These are phyloP conservation scores for Cladosporium austrohemisphaericum DNA, from an alignment of 2,329 filamentous ascomycete species.

Conservation along the genomic window DNA sequence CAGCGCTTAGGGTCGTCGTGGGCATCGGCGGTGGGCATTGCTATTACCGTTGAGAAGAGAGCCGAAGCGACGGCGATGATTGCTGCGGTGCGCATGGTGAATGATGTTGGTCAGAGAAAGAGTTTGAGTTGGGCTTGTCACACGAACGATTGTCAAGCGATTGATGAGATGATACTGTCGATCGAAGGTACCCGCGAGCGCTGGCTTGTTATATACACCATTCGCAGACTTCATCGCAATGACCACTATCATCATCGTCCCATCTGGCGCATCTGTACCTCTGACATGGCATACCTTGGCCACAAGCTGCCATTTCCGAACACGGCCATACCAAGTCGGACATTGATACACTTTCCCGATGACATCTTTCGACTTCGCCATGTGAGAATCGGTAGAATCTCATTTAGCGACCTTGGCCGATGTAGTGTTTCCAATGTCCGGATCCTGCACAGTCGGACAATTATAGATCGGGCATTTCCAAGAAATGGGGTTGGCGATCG, in stretches of 20 bases:
- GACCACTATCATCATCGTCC: too few species aligned
- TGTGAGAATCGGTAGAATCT: not conserved
- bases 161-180: too few species aligned
- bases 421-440: not conserved
- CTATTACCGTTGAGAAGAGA: slow-evolving; percentile 19
- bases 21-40: slow-evolving; percentile 20
- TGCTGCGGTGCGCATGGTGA: slow-evolving; percentile 23
- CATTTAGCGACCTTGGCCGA: not conserved
- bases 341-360: not conserved
- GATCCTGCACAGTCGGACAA: not conserved
- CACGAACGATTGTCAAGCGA: too few species aligned
- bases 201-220: too few species aligned
- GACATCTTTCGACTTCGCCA: not conserved
- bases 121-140: too few species aligned
- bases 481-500: not conserved
- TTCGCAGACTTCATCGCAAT: too few species aligned
- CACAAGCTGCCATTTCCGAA: not conserved
- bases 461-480: not conserved
- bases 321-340: not conserved
- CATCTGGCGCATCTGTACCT: too few species aligned
- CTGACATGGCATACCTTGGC: too few species aligned
- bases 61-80: slow-evolving; percentile 22
- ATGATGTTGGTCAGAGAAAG: too few species aligned
- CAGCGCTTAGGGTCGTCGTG: slow-evolving; percentile 8
- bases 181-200: too few species aligned